Percentiles rank a stretch among this genome's conserved stretches.
These are phyloP conservation scores for Saposhnikovia divaricata DNA, from an alignment of 129 eudicot genomes.

Conservation along the genomic window DNA sequence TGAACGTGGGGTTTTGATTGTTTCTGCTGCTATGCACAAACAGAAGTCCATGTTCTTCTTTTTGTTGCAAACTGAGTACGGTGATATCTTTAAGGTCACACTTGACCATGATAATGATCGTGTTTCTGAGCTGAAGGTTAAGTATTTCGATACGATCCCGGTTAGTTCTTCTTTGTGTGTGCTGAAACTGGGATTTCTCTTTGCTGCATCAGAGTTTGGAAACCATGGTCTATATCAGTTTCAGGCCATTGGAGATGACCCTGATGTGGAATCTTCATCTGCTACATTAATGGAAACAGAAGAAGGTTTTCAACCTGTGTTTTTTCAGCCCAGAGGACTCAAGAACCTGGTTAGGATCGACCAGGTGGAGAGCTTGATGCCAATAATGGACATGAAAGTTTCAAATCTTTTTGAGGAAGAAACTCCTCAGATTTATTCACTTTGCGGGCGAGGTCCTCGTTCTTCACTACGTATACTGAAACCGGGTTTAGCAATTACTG, in stretches of 20 bases:
- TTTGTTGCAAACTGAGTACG: conserved; percentile 87
- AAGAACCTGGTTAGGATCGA: conserved; percentile 87
- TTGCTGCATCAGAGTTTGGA: conserved; percentile 99
- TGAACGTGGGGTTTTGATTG: conserved; percentile 90
- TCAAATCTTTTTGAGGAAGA: conserved; percentile 87
- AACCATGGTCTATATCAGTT: conserved; percentile 94
- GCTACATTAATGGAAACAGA: conserved; percentile 91
- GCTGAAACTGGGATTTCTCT: conserved; percentile 77
- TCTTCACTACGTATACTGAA: conserved; percentile 82
- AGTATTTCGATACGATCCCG: conserved; percentile 93
- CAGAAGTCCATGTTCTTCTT: conserved; percentile 94
- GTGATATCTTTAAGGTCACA: conserved; percentile 88
- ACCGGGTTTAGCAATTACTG: conserved; percentile 90
- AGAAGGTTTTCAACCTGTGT: conserved; percentile 95
- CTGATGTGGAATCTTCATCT: conserved; percentile 94
- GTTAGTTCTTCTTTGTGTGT: conserved; percentile 87
- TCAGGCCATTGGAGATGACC: conserved; percentile 91
- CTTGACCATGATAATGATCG: conserved; percentile 78
- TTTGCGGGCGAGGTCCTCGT: conserved; percentile 97
- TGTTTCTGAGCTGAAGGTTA: conserved; percentile 79
- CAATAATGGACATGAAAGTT: conserved; percentile 93
- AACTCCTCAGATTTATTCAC: conserved; percentile 89
- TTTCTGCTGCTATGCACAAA: conserved; percentile 92
- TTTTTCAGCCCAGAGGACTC: conserved; percentile 87
- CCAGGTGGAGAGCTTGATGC: conserved; percentile 93